Conservation (phyloP, 2,329 filamentous ascomycete genomes). For the Sclerotinia minor region DNA sequence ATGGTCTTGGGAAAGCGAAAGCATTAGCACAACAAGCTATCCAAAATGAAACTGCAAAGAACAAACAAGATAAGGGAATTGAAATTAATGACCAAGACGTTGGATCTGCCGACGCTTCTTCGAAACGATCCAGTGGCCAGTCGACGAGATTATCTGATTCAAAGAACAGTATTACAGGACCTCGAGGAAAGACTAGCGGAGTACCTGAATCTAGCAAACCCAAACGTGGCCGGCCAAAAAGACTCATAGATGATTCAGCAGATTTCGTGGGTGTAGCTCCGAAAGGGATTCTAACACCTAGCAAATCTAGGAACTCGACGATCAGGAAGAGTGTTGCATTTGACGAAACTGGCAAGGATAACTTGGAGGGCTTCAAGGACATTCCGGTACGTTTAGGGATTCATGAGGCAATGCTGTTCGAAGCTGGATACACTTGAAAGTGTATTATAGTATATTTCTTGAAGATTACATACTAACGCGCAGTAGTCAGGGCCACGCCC, state of each 20-base stretch:
- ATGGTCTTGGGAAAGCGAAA: slow-evolving; percentile 25
- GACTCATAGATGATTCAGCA: slow-evolving; percentile 1
- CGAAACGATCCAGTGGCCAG: not conserved
- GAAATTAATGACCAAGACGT: slow-evolving; percentile 1
- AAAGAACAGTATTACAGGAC: not conserved
- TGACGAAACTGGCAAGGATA: slow-evolving; percentile 47
- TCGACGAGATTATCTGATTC: not conserved
- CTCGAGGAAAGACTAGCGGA: not conserved
- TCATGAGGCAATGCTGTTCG: not conserved
- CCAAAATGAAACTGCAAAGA: not conserved
- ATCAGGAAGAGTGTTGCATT: slow-evolving; percentile 59
- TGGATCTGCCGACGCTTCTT: not conserved
- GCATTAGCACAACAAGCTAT: slow-evolving; percentile 24
- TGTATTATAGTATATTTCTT: not conserved
- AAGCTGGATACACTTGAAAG: not conserved
- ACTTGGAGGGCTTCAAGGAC: slow-evolving; percentile 52
- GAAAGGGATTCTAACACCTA: slow-evolving; percentile 59
- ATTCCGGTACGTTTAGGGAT: slow-evolving; percentile 41
- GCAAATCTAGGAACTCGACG: slow-evolving; percentile 46
- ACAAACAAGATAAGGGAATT: not conserved
- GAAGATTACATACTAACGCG: not conserved
- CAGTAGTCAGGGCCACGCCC: not conserved
- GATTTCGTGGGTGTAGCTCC: slow-evolving; percentile 35
- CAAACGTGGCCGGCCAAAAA: slow-evolving; percentile 30
- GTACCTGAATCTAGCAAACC: slow-evolving; percentile 29